Base-by-base conservation (phyloP, 108 stramenopile genomes). In the Pseudonitzschia pungens region DNA sequence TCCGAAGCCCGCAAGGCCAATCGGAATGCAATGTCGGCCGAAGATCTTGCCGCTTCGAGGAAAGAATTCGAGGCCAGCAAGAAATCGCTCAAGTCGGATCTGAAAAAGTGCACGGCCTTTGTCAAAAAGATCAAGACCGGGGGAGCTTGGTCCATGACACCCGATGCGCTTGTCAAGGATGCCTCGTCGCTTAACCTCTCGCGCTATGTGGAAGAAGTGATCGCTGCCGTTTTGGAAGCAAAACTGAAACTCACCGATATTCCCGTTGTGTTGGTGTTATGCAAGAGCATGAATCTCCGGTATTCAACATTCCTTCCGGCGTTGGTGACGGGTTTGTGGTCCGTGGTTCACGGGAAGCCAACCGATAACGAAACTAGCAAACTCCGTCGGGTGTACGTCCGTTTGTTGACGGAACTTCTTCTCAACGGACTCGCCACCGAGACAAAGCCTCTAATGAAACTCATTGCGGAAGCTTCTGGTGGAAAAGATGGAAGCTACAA, bases 61-160 rank as follows among this genome's bases (percentile, higher is more conserved):
- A 78, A 84, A 26, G 58, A 65, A 32, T 95, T 92, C 75, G 89
- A 88, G 58, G 65, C 77, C 6, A 78, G 70, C 41, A 95, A 96
- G 77, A 92, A 92, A 64, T 73, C 76, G 29, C 82, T 98, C 44
- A 98, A 98, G 70, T 89, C 93, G 33, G 97, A 98, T 78, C 81
- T 98, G 67, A 98, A 98, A 82, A 94, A 94, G 71, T 96, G 93
- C 42, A 97, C 93, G 16, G 92, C 98, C 29, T 98, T 98, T 82
- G 96, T 96, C 28, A 97, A 97, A 73, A 96, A 95, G 79, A 82
- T 97, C 69, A 87, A 89, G 69, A 70, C 81, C 10, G 89, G 90
- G n/a, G 53, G 81, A 40, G 83, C 86, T 21, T 84, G 81, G 81
- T 74, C 74, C 27, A 78, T 81, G 73, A 79, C 81, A 36, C 79